phyloP scores from a whole-genome alignment of 2,329 filamentous ascomycete species.

The Calonectria crousiana region DNA sequence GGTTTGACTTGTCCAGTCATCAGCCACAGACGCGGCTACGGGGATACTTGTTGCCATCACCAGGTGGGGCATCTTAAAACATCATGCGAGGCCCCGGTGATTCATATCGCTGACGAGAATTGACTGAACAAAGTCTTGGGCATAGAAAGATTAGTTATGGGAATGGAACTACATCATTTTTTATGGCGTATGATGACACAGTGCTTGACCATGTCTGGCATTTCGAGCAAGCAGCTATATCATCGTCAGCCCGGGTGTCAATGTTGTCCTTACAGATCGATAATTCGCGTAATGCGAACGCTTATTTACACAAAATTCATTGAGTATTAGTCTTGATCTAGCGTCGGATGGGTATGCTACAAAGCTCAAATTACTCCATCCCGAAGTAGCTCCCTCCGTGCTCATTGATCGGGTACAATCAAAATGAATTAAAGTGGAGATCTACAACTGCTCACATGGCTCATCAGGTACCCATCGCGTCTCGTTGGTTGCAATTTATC shows the following conservation, averaged over 20 bases:
- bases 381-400: too few species aligned
- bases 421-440: neutral
- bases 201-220: neutral
- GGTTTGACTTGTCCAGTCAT: neutral
- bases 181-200: neutral
- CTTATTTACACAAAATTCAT: neutral
- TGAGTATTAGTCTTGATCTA: neutral
- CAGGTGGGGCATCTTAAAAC: neutral
- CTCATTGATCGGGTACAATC: neutral
- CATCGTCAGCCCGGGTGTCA: neutral
- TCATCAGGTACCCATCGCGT: neutral
- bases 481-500: neutral
- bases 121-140: too few species aligned
- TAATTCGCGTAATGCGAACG: neutral
- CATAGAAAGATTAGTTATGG: too few species aligned
- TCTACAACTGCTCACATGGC: neutral
- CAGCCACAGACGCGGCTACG: neutral
- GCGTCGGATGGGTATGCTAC: neutral
- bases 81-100: neutral
- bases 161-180: too few species aligned
- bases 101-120: neutral
- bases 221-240: neutral
- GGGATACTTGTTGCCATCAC: neutral
- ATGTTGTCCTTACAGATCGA: neutral
- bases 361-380: neutral